Conservation (phyloP, 257 asterid genomes). For the Solanum tarapatanum region DNA sequence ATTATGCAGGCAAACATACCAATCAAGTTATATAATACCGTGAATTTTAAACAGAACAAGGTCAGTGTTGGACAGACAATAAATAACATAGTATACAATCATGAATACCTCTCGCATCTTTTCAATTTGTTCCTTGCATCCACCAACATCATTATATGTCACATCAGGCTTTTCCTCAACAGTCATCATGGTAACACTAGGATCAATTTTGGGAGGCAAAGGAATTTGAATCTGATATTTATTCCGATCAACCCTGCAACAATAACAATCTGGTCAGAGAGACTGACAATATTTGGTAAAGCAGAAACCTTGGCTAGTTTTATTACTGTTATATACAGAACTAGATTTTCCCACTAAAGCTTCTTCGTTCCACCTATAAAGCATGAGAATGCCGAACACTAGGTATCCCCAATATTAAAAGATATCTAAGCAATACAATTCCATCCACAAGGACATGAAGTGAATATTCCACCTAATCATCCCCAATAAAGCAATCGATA, state of each 20-base stretch:
- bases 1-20: neutral
- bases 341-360: neutral
- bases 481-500: neutral
- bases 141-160: constrained; percentile 95
- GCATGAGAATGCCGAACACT: neutral
- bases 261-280: constrained; percentile 4
- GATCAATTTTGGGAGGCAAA: constrained; percentile 95
- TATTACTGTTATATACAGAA: neutral
- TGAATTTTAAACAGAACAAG: neutral
- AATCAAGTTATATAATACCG: neutral
- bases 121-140: constrained; percentile 96
- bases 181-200: constrained; percentile 99
- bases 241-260: constrained; percentile 81
- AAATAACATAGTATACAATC: neutral
- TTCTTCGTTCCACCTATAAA: neutral
- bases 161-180: constrained; percentile 99
- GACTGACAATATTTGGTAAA: neutral
- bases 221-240: constrained; percentile 98
- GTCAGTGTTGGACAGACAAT: neutral
- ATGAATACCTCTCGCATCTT: constrained; percentile 89
- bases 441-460: neutral
- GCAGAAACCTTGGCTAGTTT: neutral
- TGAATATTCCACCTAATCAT: neutral
- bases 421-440: neutral
- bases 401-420: neutral